A percentile compares a stretch with the other conserved stretches of the same genome.
Evolutionary conservation across 345 rosid genomes (phyloP).

Genomic region (Hypericum androsaemum): DNA sequence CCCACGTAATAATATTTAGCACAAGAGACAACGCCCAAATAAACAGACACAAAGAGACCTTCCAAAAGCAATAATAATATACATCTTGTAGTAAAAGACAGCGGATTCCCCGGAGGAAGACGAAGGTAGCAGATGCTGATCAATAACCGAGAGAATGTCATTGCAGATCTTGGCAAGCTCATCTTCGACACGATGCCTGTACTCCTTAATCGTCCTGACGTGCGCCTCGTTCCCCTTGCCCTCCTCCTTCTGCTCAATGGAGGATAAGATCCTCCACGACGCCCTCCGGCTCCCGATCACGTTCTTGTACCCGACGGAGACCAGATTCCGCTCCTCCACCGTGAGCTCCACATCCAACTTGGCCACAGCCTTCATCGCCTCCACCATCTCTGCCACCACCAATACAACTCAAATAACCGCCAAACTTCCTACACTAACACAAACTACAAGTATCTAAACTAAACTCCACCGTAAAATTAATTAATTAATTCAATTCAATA

Average conservation of each 20-base stretch:
- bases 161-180: slow-evolving; percentile 64
- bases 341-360: slow-evolving; percentile 62
- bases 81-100: slow-evolving; percentile 77
- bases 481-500: no score
- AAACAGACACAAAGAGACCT: background rate
- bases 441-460: background rate
- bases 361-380: slow-evolving; percentile 72
- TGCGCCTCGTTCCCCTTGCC: slow-evolving; percentile 61
- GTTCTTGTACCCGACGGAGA: slow-evolving; percentile 82
- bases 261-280: slow-evolving; percentile 62
- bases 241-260: slow-evolving; percentile 83
- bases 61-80: slow-evolving; percentile 2
- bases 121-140: slow-evolving; percentile 58
- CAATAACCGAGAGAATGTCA: slow-evolving; percentile 58
- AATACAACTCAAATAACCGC: background rate
- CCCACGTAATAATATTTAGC: background rate
- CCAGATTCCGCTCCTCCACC: slow-evolving; percentile 72
- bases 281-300: slow-evolving; percentile 83
- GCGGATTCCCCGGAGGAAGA: slow-evolving; percentile 67
- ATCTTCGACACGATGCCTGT: slow-evolving; percentile 60
- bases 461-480: no score
- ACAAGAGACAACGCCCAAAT: background rate
- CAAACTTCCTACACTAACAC: background rate
- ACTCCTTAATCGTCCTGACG: slow-evolving; percentile 60
- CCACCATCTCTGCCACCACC: slow-evolving; percentile 62